Base-by-base conservation (phyloP, 2,329 filamentous ascomycete genomes). In the Sphaerostilbella broomeana region DNA sequence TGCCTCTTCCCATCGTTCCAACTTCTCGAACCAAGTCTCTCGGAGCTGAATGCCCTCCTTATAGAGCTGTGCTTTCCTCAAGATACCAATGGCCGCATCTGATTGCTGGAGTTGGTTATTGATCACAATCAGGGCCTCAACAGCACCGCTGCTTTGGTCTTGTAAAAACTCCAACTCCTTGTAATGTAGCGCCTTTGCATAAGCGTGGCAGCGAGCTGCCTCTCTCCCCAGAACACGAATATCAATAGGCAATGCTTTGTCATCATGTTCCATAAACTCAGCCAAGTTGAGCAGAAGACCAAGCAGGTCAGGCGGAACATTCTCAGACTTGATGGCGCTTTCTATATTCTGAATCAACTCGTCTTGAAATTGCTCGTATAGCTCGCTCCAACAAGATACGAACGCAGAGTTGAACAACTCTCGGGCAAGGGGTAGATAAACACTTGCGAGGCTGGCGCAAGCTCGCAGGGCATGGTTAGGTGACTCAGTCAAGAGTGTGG, bases 231-330 rank as follows among this genome's bases (percentile, higher is more conserved):
- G 74, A 8, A 92, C 88, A 34, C 92, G 75, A 48, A 99, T 95
- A 57, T 99, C 94, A 47, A 99, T 98, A 2, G 92, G 92, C 37
- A 99, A 69, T 11, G 94, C 90, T 62, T 98, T 98, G 60, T 99
- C 92, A 53, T 98, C 94, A 56, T 98, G 92, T 59, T 99, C 92
- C 92, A 99, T 99, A 61, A 98, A 99, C 59, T 99, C 92, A 16
- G 92, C 92, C 35, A 99, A 73, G 55, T 98, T 98, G 34, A 99
- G 77, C 19, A 99, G 71, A 35, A 95, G 83, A 45, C 95, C 90
- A 7, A 98, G 70, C 49, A 99, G 83, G 60, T 99, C 94, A 0
- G 94, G 92, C 0, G 92, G 90, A 10, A 98, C 94, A 51, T 95
- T 90, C 37, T 90, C 84, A 4, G 90, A 97, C 39, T 88, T 92